Evolutionary conservation across 371 early-diverging fungal species (phyloP), one percentile per base, ranked within the genome.

Genomic region (Saksenaea oblongispora): DNA sequence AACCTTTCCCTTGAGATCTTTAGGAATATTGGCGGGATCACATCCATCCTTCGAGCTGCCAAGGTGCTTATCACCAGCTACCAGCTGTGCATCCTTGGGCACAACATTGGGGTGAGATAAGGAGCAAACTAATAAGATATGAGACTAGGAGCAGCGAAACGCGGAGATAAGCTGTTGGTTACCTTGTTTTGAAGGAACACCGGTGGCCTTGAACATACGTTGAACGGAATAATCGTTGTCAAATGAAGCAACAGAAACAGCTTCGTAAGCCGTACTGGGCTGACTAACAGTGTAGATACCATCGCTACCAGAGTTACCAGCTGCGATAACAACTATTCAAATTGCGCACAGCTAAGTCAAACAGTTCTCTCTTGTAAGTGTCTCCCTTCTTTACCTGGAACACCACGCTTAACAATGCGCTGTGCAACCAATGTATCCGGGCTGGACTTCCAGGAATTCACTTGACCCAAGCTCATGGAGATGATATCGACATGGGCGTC

Each of bases 391-490:
- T 64, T 57, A 70, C 70, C 68, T 61, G 67, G 70, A 10, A 69
- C 66, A 28, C 74, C 74, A 11, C 62, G 17, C 28, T 70, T 73
- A 59, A 66, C 61, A 47, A 87, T 74, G 0, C 66, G 63, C 22
- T 76, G 59, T 13, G 77, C 82, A 0, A 75, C 75, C 14, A 61
- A 62, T 0, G 83, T 66, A 31, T 71, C 67, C 10, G 80, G 71
- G 34, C 67, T 65, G 18, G 78, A 75, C 18, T 60, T 56, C 82
- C 84, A 89, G 44, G 75, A 74, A 54, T 80, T 75, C 22, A 79
- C 80, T 7, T 76, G 82, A 42, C 93, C 93, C 62, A 92, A 67
- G 62, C 87, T 87, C 75, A 93, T 69, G 65, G 83, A 89, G 64
- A 89, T 84, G 26, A 89, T 74, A 47, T 89, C 80, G 66, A 81